Percentiles rank a stretch among this genome's conserved stretches.
These are phyloP conservation scores for Candida hungchunana DNA, from an alignment of 805 yeast genomes.

Conservation along the genomic window DNA sequence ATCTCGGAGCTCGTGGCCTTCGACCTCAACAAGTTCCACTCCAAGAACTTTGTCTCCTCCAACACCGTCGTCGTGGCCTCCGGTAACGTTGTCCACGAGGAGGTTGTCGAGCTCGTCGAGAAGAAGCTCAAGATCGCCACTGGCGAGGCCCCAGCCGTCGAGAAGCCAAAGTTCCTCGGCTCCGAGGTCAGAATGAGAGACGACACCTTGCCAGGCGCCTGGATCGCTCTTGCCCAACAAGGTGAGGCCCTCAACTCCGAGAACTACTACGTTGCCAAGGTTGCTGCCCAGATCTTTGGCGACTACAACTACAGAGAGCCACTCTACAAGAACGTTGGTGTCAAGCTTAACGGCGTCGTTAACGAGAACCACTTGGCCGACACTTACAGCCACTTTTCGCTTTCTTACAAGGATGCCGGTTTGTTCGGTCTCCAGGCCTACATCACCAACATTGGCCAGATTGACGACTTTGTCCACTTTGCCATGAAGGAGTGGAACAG, in stretches of 20 bases:
- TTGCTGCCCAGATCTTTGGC: slow-evolving; percentile 64
- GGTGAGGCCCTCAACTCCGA: slow-evolving; percentile 65
- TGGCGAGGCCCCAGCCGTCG: slow-evolving; percentile 46
- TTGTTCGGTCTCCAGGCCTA: slow-evolving; percentile 79
- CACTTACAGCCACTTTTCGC: slow-evolving; percentile 65
- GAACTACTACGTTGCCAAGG: slow-evolving; percentile 65
- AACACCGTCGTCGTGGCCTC: slow-evolving; percentile 67
- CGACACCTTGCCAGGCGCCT: slow-evolving; percentile 78
- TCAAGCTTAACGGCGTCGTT: slow-evolving; percentile 66
- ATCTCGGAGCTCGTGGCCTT: slow-evolving; percentile 49
- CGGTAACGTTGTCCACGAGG: slow-evolving; percentile 69
- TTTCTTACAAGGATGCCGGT: slow-evolving; percentile 72
- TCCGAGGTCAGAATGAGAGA: slow-evolving; percentile 87
- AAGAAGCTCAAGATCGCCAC: slow-evolving; percentile 42
- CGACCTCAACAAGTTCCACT: slow-evolving; percentile 56
- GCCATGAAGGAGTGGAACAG: slow-evolving; percentile 86
- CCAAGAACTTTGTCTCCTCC: slow-evolving; percentile 50
- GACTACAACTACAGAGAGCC: slow-evolving; percentile 52
- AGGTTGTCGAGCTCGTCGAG: slow-evolving; percentile 63
- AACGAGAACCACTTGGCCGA: slow-evolving; percentile 72
- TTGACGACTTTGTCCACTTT: slow-evolving; percentile 80
- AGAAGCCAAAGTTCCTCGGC: slow-evolving; percentile 69
- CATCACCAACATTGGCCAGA: slow-evolving; percentile 50
- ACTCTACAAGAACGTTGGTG: slow-evolving; percentile 53
- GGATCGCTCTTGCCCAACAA: slow-evolving; percentile 69